Conservation (phyloP, 2,329 filamentous ascomycete genomes). For the Fusarium zealandicum region DNA sequence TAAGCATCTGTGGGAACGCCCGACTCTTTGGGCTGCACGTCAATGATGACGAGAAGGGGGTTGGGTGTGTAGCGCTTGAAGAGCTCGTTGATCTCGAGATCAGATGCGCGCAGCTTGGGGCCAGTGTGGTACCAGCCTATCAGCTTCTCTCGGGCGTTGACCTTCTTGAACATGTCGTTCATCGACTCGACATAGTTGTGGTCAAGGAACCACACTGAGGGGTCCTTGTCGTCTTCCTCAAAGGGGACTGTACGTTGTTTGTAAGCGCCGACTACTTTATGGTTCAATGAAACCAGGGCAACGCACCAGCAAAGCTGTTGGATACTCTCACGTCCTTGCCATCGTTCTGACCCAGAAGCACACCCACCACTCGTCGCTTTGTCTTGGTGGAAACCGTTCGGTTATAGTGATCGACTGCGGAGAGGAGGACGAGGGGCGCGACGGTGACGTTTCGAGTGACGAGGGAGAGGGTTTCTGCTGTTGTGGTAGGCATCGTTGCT, state of each 20-base stretch:
- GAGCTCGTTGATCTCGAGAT: slow-evolving; percentile 98
- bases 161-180: slow-evolving; percentile 99
- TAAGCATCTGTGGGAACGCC: slow-evolving; percentile 98
- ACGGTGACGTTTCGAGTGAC: slow-evolving; percentile 96
- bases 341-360: slow-evolving; percentile 93
- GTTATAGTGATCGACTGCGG: slow-evolving; percentile 97
- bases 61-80: slow-evolving; percentile 99
- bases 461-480: slow-evolving; percentile 93
- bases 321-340: slow-evolving; percentile 96
- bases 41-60: slow-evolving; percentile 94
- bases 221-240: slow-evolving; percentile 98
- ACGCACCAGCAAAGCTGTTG: slow-evolving; percentile 94
- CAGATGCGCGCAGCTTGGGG: slow-evolving; percentile 93
- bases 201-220: slow-evolving; percentile 98
- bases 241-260: slow-evolving; percentile 76
- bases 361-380: slow-evolving; percentile 87
- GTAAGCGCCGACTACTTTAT: slow-evolving; percentile 21
- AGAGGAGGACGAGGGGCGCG: slow-evolving; percentile 96
- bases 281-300: slow-evolving; percentile 11
- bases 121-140: slow-evolving; percentile 99
- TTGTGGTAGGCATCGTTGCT: slow-evolving; percentile 87
- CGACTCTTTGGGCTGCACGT: slow-evolving; percentile 97
- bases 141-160: slow-evolving; percentile 97
- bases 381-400: slow-evolving; percentile 88
- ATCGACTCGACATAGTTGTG: slow-evolving; percentile 99